Evolutionary conservation across 176 grass and related monocot genomes (phyloP), one percentile per base, ranked within the genome.

Genomic region (Phragmites australis): DNA sequence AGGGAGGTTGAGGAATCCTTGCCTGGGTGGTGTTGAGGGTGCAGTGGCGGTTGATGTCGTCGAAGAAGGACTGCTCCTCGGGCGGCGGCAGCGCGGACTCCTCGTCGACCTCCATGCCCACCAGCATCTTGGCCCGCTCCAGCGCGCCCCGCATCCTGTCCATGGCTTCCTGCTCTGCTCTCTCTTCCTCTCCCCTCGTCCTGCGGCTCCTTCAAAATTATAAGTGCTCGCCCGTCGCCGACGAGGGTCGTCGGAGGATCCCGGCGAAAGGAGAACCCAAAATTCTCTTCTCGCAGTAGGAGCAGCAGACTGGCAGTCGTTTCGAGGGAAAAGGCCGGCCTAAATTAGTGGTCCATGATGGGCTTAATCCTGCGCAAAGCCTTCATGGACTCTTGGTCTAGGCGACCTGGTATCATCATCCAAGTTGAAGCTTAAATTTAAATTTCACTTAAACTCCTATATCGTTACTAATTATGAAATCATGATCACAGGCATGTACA

Each of bases 121-220:
- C 96, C 71, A 98, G 86, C 96, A 98, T 98, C 90, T 93, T 98
- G n/a, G 92, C 96, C 74, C 83, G 93, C 88, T 98, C 96, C 69
- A 98, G 78, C 14, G 92, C 92, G 32, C 87, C 82, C 65, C 83
- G 86, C 96, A 98, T 98, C 84, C 57, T 83, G 31, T 93, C 96
- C 92, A 91, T 94, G 39, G 16, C 31, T 39, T 11, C 43, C 32
- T 16, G 31, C 70, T 21, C 70, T 21, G 16, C 60, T 80, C 5
- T 19, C 29, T 4, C 17, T 21, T 42, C 8, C 19, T 16, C 14
- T 13, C 37, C 5, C 45, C 46, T 1, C 60, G 15, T 51, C 30
- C 21, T 40, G 46, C 54, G 14, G 21, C n/a, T n/a, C n/a, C n/a
- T n/a, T n/a, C n/a, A n/a, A n/a, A n/a, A n/a, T n/a, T n/a, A n/a